These are phyloP conservation scores for Samsoniella hepiali DNA, from an alignment of 2,329 filamentous ascomycete species.

Conservation along the genomic window DNA sequence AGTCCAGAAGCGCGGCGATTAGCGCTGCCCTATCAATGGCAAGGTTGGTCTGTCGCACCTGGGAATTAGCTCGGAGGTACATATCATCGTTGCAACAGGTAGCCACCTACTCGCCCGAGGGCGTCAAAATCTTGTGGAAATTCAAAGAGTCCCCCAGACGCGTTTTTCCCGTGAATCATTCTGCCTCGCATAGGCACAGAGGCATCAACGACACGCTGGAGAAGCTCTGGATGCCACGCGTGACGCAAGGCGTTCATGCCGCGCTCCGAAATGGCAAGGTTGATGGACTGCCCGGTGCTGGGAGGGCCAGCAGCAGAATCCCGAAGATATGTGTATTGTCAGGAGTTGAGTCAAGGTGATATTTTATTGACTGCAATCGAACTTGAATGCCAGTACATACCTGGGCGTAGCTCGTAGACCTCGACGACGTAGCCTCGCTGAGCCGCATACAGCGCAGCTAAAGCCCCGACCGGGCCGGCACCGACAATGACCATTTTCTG, in stretches of 20 bases:
- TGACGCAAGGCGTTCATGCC: constrained; percentile 84
- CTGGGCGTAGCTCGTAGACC: constrained; percentile 87
- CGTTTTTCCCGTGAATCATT: constrained; percentile 81
- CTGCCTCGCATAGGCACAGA: constrained; percentile 92
- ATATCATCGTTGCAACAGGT: neutral
- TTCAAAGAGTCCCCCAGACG: constrained; percentile 66
- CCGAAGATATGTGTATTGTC: constrained; percentile 66
- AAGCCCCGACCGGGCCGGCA: constrained; percentile 70
- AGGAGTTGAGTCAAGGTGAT: neutral
- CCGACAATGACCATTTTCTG: constrained; percentile 61
- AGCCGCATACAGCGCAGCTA: constrained; percentile 90
- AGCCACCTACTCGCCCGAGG: constrained; percentile 67
- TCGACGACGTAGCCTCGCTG: constrained; percentile 84
- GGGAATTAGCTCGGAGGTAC: neutral
- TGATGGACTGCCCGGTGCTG: constrained; percentile 97
- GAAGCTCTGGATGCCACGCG: constrained; percentile 62
- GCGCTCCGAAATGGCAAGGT: constrained; percentile 87
- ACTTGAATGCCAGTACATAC: constrained; percentile 48
- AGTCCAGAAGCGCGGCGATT: constrained; percentile 79
- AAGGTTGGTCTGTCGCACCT: constrained; percentile 62
- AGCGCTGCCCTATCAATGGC: constrained; percentile 81
- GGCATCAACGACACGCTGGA: constrained; percentile 69
- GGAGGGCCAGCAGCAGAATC: constrained; percentile 77
- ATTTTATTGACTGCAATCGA: neutral
- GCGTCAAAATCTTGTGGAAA: constrained; percentile 89